Percentiles rank a stretch among this genome's conserved stretches.
Evolutionary conservation across 2,329 filamentous ascomycete species (phyloP).

Genomic region (Aspergillus tanneri): DNA sequence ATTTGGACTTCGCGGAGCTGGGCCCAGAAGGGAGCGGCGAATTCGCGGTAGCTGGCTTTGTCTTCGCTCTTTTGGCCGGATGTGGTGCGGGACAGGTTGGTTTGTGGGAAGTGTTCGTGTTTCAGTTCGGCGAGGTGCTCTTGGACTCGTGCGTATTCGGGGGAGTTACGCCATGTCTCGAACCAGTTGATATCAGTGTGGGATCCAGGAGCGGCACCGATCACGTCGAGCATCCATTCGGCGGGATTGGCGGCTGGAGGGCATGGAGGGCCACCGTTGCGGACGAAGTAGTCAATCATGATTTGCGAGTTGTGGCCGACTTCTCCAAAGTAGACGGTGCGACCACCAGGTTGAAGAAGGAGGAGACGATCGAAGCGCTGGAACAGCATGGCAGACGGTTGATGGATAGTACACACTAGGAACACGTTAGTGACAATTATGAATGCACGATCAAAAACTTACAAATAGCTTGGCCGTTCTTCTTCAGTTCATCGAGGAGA

Average conservation of each 20-base stretch:
- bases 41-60: conserved; percentile 63
- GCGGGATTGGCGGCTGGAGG: neutral
- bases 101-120: neutral
- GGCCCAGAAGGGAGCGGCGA: conserved; percentile 65
- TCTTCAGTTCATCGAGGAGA: conserved; percentile 74
- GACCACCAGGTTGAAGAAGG: neutral
- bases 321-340: neutral
- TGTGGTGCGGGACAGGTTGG: neutral
- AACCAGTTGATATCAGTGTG: conserved; percentile 60
- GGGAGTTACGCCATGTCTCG: conserved; percentile 56
- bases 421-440: neutral
- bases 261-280: neutral
- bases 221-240: neutral
- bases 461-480: neutral
- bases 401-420: neutral
- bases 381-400: neutral
- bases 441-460: neutral
- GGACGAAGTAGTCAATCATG: neutral
- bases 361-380: neutral
- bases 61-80: conserved; percentile 48
- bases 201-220: neutral
- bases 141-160: conserved; percentile 54
- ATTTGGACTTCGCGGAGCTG: conserved; percentile 65
- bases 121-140: conserved; percentile 51
- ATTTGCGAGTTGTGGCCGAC: neutral